Base-by-base conservation (phyloP, 1,284 basidiomycete species). In the Fomitopsis palustris region DNA sequence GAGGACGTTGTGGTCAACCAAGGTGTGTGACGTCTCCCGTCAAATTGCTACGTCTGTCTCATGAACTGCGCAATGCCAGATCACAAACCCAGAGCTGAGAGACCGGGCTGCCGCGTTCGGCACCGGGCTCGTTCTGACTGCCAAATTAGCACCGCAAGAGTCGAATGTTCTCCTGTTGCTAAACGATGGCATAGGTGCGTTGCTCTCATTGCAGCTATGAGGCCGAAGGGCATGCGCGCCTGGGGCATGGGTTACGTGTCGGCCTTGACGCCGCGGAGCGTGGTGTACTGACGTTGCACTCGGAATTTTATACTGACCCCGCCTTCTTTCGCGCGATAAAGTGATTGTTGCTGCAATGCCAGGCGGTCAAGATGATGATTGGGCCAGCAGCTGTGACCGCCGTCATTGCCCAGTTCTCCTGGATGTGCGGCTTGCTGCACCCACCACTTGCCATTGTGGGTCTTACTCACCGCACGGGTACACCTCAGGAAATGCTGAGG, bases 1-100 rank as follows among this genome's bases (percentile, higher is more conserved):
- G 5, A 79, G 90, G 42, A 89, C 87, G 0, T 78, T 93, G 17
- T 93, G 91, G 90, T 84, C 84, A 1, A 87, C 85, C 42, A 88
- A 87, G 74, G 91, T 90, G 53, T 29, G 69, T 62, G 31, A 21
- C 6, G 5, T 8, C 12, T 23, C 27, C 23, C 17, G 10, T 21
- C 21, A 29, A 42, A 19, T 17, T 38, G n/a, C 33, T 39, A n/a
- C 17, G 29, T 47, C 27, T 29, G 56, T n/a, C 12, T 23, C 21
- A 51, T 27, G 31, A 41, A 25, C 23, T 27, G 6, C 14, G 43
- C 19, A 17, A 23, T 21, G 41, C 14, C 61, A 93, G 91, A 85
- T 90, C 59, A 86, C 85, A 47, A 92, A 92, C 65, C 74, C 79
- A 23, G 74, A 81, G 57, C 75, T 93, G 8, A 81, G 85, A 72